Percentiles rank a stretch among this genome's conserved stretches.
Conservation (phyloP, 768 basidiomycete species). For the Agaricus bisporus region DNA sequence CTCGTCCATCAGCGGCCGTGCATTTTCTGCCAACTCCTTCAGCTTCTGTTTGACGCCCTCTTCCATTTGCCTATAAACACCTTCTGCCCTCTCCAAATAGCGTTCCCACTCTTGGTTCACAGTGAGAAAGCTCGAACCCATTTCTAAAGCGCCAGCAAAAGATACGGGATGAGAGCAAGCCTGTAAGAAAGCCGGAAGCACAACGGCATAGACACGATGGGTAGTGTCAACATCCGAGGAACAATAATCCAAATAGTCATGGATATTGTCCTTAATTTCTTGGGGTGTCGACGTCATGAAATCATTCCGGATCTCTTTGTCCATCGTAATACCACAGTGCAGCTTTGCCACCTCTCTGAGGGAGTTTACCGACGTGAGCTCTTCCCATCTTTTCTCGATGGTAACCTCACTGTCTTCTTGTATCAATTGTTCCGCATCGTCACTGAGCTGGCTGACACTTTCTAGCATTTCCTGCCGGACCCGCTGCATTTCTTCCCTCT, state of each 20-base stretch:
- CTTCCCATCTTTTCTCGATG: constrained; percentile 76
- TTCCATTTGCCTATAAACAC: constrained; percentile 63
- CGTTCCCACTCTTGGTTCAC: constrained; percentile 87
- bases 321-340: constrained; percentile 76
- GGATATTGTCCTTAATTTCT: constrained; percentile 57
- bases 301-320: constrained; percentile 74
- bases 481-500: constrained; percentile 34
- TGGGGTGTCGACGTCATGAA: constrained; percentile 66
- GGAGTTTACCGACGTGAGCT: constrained; percentile 87
- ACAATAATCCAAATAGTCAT: constrained; percentile 80
- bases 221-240: constrained; percentile 81
- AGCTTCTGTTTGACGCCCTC: constrained; percentile 74
- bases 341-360: constrained; percentile 88
- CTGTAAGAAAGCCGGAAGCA: constrained; percentile 74
- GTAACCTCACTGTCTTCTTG: constrained; percentile 27
- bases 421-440: constrained; percentile 10
- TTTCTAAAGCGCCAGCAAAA: constrained; percentile 84
- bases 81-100: constrained; percentile 77
- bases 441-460: constrained; percentile 22
- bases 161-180: constrained; percentile 90
- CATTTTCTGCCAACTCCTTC: constrained; percentile 64
- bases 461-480: constrained; percentile 34
- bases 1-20: constrained; percentile 48
- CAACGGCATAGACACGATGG: constrained; percentile 68
- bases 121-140: constrained; percentile 89